A percentile compares a stretch with the other conserved stretches of the same genome.
Conservation (phyloP, 2,329 filamentous ascomycete genomes). For the Coleophoma cylindrospora region DNA sequence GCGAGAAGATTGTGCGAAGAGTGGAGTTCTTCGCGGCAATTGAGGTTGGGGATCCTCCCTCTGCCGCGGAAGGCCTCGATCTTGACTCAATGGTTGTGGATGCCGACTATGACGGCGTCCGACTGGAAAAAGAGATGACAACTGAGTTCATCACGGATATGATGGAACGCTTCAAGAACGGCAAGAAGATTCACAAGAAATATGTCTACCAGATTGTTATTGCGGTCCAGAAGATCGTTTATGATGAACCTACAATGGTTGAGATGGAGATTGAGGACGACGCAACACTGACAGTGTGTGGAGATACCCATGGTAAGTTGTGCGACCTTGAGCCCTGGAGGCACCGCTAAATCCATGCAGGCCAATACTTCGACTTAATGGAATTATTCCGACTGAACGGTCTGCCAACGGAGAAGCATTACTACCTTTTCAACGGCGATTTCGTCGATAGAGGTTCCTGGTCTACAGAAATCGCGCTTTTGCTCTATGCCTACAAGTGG, state of each 20-base stretch:
- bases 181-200: slow-evolving; percentile 93
- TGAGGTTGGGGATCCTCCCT: slow-evolving; percentile 86
- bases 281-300: slow-evolving; percentile 84
- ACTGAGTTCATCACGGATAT: slow-evolving; percentile 97
- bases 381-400: slow-evolving; percentile 94
- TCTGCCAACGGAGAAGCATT: slow-evolving; percentile 76
- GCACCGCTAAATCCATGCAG: slow-evolving; percentile 33
- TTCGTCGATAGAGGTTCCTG: slow-evolving; percentile 97
- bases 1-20: slow-evolving; percentile 90
- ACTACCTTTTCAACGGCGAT: slow-evolving; percentile 97
- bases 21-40: slow-evolving; percentile 93
- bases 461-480: slow-evolving; percentile 93
- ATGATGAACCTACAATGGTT: slow-evolving; percentile 94
- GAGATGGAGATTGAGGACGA: slow-evolving; percentile 79
- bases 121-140: slow-evolving; percentile 79
- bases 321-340: not conserved
- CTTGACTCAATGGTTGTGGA: slow-evolving; percentile 82
- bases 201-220: slow-evolving; percentile 97
- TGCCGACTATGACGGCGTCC: slow-evolving; percentile 76
- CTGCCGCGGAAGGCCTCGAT: slow-evolving; percentile 85
- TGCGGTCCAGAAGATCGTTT: slow-evolving; percentile 82
- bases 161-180: slow-evolving; percentile 91
- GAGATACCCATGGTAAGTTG: slow-evolving; percentile 83
- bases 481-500: slow-evolving; percentile 97
- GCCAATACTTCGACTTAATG: slow-evolving; percentile 96